Percentiles rank a stretch among this genome's conserved stretches.
phyloP scores from a whole-genome alignment of 2,329 filamentous ascomycete genomes.

The Blastomyces emzantsi region DNA sequence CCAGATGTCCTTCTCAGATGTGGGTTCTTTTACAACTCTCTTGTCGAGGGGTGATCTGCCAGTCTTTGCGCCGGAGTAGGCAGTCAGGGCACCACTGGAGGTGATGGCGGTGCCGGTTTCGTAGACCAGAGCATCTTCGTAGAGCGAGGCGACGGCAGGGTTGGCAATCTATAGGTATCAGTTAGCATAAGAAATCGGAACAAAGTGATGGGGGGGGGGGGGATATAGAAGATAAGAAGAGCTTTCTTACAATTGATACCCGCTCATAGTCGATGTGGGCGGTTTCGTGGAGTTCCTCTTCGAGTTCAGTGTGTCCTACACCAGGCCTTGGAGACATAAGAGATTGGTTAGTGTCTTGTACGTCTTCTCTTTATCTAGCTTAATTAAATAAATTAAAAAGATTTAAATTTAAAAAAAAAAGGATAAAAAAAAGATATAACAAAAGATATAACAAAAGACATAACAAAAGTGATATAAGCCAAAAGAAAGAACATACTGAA shows the following conservation, averaged over 20 bases:
- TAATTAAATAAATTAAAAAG: too few relatives aligned
- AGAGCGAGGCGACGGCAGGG: conserved; percentile 87
- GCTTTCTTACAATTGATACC: conserved; percentile 76
- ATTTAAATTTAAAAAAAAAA: too few relatives aligned
- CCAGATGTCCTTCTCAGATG: conserved; percentile 89
- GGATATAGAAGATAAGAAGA: neutral
- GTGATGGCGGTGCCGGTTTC: conserved; percentile 97
- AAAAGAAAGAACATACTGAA: conserved; percentile 54
- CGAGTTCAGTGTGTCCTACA: conserved; percentile 87
- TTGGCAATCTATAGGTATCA: conserved; percentile 57
- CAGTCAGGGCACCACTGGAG: conserved; percentile 85
- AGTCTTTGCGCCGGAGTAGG: conserved; percentile 97
- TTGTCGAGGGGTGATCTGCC: conserved; percentile 95
- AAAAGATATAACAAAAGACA: too few relatives aligned
- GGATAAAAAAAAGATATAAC: too few relatives aligned
- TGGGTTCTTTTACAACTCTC: conserved; percentile 86
- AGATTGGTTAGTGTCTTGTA: conserved; percentile 12
- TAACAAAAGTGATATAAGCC: too few relatives aligned
- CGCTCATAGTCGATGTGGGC: conserved; percentile 99
- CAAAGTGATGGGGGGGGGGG: neutral
- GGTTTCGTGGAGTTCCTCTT: conserved; percentile 94
- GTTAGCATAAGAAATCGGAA: conserved; percentile 10
- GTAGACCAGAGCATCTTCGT: conserved; percentile 98
- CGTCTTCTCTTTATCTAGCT: too few relatives aligned
- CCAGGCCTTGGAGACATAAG: conserved; percentile 52